Base-by-base conservation (phyloP, 768 basidiomycete genomes). In the Psilocybe azurescens region DNA sequence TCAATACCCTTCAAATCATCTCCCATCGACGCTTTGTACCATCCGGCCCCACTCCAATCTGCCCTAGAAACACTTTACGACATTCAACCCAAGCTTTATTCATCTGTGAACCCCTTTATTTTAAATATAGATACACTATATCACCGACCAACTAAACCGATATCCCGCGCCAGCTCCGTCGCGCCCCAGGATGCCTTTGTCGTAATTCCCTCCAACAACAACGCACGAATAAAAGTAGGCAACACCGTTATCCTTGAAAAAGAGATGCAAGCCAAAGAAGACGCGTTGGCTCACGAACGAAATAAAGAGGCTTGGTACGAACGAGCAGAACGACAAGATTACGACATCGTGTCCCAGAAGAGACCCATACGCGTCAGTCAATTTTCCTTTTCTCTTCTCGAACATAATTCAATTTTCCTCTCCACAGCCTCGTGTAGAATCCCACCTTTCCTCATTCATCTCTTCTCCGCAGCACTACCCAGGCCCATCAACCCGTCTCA, bases 31-130 rank as follows among this genome's bases (percentile, higher is more conserved):
- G 58, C 64, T 18, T 69, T 84, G 24, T 84, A 80, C 55, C 73
- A 84, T 59, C 85, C 85, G 0, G 73, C 78, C 3, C 69, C 81
- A 2, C 73, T 82, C 32, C 58, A 69, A 1, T 46, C 72, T 11
- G 76, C 79, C 3, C 69, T 86, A n/a, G 54, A 61, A 0, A 20
- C 64, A n/a, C 71, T 79, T 24, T 58, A 68, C 47, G 62, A 58
- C 10, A 41, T 67, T 0, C 63, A 59, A 36, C 33, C 65, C 9
- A 57, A 65, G 13, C 54, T 80, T 8, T 77, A 75, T 63, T 78
- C 80, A 1, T 77, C 78, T 13, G 53, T 68, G 3, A 68, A 74
- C 16, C 70, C 73, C 0, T 79, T 70, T 62, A 67, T 73, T 24
- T 56, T 81, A 29, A 65, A 74, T 53, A 65, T 81, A 38, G 65